phyloP scores from a whole-genome alignment of 139 green algal species.

The Ettlia oleoabundans region DNA sequence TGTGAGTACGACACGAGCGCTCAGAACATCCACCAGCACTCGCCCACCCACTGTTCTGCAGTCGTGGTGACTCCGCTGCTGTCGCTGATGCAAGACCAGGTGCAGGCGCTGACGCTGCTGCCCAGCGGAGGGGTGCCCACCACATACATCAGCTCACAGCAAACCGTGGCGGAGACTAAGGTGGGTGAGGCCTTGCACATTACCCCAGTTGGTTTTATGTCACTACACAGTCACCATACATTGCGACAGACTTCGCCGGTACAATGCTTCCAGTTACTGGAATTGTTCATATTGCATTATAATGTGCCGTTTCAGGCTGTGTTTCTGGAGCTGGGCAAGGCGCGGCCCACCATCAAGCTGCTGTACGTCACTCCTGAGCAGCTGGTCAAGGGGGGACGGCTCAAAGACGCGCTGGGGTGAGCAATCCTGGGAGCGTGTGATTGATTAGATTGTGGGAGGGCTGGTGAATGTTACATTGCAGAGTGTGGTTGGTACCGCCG shows the following conservation, averaged over 20 bases:
- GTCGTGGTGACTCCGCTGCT: conserved; percentile 96
- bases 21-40: no score
- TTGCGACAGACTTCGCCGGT: no score
- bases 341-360: conserved; percentile 64
- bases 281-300: not conserved
- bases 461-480: no score
- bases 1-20: no score
- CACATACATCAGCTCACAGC: conserved; percentile 80
- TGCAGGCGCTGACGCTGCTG: conserved; percentile 59
- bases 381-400: conserved; percentile 52
- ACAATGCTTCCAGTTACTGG: not conserved
- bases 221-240: no score
- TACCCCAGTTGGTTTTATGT: no score
- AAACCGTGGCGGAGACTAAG: conserved; percentile 56
- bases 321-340: conserved; percentile 76
- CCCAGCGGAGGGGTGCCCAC: conserved; percentile 73
- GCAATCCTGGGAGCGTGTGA: not conserved
- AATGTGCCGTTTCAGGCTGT: conserved; percentile 44
- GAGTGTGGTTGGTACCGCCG: no score
- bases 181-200: no score
- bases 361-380: conserved; percentile 92
- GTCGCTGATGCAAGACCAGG: conserved; percentile 86
- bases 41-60: no score
- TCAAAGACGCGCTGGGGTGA: conserved; percentile 44
- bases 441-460: not conserved